A percentile compares a stretch with the other conserved stretches of the same genome.
These are phyloP conservation scores for Pichia manshurica DNA, from an alignment of 805 yeast genomes.

Conservation along the genomic window DNA sequence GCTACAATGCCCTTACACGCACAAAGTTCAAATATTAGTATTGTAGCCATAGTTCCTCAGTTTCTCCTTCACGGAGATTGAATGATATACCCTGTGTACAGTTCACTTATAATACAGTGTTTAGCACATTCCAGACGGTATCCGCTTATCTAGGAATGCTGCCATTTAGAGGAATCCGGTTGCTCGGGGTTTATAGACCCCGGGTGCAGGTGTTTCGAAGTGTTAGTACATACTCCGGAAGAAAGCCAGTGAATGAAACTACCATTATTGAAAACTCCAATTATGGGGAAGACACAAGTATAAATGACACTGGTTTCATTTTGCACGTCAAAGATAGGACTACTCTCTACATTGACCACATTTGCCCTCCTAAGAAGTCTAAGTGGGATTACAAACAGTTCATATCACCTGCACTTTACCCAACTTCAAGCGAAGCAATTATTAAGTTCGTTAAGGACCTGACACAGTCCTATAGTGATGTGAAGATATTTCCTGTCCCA, in stretches of 20 bases:
- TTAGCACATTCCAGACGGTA: no score
- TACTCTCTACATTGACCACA: slow-evolving; percentile 50
- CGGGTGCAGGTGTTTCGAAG: no score
- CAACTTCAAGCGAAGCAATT: slow-evolving; percentile 35
- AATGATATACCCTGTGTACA: no score
- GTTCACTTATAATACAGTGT: no score
- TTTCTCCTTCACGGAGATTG: no score
- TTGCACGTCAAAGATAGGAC: slow-evolving; percentile 45
- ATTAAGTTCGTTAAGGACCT: slow-evolving; percentile 26
- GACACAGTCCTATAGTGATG: slow-evolving; percentile 33
- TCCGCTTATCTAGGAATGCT: no score
- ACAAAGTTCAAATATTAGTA: no score
- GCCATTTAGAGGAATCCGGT: no score
- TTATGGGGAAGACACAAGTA: slow-evolving; percentile 50
- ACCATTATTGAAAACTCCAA: slow-evolving; percentile 34
- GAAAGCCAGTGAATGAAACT: slow-evolving; percentile 24
- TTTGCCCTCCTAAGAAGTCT: slow-evolving; percentile 38
- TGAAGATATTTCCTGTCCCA: slow-evolving; percentile 59
- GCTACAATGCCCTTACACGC: no score
- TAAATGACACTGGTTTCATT: slow-evolving; percentile 53
- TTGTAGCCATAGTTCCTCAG: no score
- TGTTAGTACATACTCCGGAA: neutral
- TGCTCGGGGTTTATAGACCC: no score
- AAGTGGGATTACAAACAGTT: slow-evolving; percentile 44
- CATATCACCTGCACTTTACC: slow-evolving; percentile 35